Percentiles rank a stretch among this genome's conserved stretches.
Evolutionary conservation across 306 rosid species (phyloP).

Genomic region (Casuarina equisetifolia): DNA sequence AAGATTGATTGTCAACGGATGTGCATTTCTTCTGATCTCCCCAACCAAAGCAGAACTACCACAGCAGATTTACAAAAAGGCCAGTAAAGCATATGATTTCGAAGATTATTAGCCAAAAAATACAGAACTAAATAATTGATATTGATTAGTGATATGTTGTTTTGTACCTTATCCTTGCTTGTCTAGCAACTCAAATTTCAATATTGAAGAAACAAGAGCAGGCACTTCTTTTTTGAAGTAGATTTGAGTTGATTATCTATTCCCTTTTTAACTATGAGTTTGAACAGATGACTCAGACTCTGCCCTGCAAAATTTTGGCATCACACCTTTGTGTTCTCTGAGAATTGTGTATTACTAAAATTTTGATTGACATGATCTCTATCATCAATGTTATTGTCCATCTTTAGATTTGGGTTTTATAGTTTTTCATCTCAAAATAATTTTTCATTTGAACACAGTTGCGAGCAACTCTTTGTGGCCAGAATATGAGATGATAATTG

Average conservation of each 20-base stretch:
- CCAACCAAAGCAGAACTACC: constrained; percentile 19
- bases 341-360: neutral
- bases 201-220: neutral
- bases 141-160: neutral
- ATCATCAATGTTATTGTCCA: neutral
- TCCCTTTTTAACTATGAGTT: neutral
- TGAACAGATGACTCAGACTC: neutral
- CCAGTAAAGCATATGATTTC: constrained; percentile 28
- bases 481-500: constrained; percentile 63
- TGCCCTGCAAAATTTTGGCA: neutral
- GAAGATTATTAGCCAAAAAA: neutral
- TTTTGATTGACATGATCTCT: neutral
- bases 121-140: neutral
- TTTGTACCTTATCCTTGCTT: neutral
- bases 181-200: neutral
- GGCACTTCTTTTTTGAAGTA: too few relatives aligned
- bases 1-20: constrained; percentile 61
- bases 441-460: constrained; percentile 34
- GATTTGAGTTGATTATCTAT: too few relatives aligned
- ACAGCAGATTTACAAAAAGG: constrained; percentile 44
- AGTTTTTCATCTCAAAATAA: neutral
- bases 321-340: neutral
- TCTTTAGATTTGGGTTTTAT: neutral
- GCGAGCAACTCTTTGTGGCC: constrained; percentile 59
- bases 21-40: constrained; percentile 41